Conservation (phyloP, 202 grass and related monocot genomes). For the Musa balbisiana region DNA sequence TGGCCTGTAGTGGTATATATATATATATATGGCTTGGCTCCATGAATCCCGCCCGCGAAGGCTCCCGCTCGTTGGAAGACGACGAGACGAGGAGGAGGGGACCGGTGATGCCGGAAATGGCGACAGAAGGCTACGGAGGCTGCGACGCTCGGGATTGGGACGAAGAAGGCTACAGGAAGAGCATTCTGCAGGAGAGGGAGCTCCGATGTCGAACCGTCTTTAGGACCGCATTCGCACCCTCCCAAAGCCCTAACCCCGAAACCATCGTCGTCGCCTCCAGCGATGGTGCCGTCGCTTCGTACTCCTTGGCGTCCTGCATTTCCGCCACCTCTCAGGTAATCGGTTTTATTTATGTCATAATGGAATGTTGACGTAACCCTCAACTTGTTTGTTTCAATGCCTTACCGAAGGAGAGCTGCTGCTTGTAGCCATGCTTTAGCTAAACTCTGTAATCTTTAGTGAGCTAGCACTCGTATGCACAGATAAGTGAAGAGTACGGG, state of each 20-base stretch:
- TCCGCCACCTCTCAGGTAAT: constrained; percentile 30
- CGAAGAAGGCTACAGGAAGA: constrained; percentile 58
- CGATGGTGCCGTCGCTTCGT: constrained; percentile 32
- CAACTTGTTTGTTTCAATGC: neutral
- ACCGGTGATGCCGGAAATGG: neutral
- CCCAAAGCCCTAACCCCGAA: constrained; percentile 39
- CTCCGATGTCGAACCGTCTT: constrained; percentile 71
- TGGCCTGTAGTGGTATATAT: no score
- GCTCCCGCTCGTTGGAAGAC: no score
- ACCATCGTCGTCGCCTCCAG: constrained; percentile 65
- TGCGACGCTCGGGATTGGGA: constrained; percentile 54
- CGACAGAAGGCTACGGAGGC: constrained; percentile 17
- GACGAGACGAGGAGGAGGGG: no score
- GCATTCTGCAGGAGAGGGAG: constrained; percentile 47
- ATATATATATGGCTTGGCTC: no score
- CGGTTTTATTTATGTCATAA: no score
- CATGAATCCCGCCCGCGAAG: no score
- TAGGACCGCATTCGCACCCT: constrained; percentile 63
- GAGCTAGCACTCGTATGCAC: no score
- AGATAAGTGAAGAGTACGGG: no score
- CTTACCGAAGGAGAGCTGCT: no score
- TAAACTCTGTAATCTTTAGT: no score
- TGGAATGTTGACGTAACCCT: neutral
- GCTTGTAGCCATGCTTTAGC: neutral
- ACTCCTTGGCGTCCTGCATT: constrained; percentile 12